Evolutionary conservation across 2,329 filamentous ascomycete species (phyloP), one percentile per base, ranked within the genome.

Genomic region (Sclerotiophoma versabilis): DNA sequence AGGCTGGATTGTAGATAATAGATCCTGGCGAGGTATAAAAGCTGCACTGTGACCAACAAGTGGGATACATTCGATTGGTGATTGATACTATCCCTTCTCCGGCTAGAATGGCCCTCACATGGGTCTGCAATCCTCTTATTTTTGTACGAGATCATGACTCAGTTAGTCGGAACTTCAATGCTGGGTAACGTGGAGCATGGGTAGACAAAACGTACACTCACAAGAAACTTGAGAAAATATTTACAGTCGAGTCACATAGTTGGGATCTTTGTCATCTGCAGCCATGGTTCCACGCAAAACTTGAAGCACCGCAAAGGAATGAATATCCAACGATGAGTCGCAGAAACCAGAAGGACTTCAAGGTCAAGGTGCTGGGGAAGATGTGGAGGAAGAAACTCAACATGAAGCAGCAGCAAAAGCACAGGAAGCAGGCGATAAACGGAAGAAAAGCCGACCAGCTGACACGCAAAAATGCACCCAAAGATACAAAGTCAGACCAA

Each of bases 1-100:
- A 14, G 77, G 69, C 0, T 64, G 56, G 3, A 11, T 22, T 22
- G 22, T 22, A 14, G 14, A 37, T 33, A n/a, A 15, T 6, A 5
- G n/a, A 15, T 33, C 14, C 30, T 17, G n/a, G 4, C 15, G 4
- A 15, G 17, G 14, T n/a, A 33, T n/a, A 7, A 10, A 17, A 33
- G 30, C 30, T 33, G 30, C 12, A 11, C 3, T 12, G 6, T 14
- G 15, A 26, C 9, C 22, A 9, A 25, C 37, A 27, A 14, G 20
- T 25, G 26, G n/a, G n/a, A n/a, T n/a, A n/a, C n/a, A n/a, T n/a
- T n/a, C n/a, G n/a, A n/a, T 22, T n/a, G 6, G 22, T 22, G 27
- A 20, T 32, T 2, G 11, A 14, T 6, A 7, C 39, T 43, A 42
- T 42, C 4, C 17, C 39, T 23, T 12, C 14, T 30, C n/a, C 14